Evolutionary conservation across 2,329 filamentous ascomycete genomes (phyloP).

Genomic region (Chlorencoelia australis): DNA sequence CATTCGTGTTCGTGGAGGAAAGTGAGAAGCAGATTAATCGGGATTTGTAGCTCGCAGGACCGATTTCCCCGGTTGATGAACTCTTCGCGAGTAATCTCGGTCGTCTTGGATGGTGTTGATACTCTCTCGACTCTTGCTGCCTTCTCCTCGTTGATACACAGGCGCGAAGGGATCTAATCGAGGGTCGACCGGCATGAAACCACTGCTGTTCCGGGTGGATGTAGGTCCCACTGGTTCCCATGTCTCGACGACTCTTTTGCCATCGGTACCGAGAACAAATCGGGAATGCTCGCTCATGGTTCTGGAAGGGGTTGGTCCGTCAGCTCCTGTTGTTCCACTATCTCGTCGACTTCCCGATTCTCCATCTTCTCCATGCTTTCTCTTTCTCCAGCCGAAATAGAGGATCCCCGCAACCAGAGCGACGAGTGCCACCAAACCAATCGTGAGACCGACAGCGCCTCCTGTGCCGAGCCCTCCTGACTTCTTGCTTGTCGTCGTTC

Average conservation of each 20-base stretch:
- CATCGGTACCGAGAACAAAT: constrained; percentile 27
- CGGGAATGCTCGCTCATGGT: constrained; percentile 29
- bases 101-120: constrained; percentile 54
- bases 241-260: constrained; percentile 23
- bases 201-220: constrained; percentile 35
- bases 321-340: constrained; percentile 11
- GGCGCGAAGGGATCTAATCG: constrained; percentile 51
- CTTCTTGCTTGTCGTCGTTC: constrained; percentile 13
- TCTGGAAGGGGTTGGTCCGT: constrained; percentile 19
- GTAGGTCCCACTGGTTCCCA: constrained; percentile 21
- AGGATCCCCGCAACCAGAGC: constrained; percentile 30
- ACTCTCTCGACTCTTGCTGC: constrained; percentile 53
- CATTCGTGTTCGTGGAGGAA: constrained; percentile 6
- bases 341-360: constrained; percentile 15
- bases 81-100: constrained; percentile 50
- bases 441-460: constrained; percentile 41
- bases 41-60: constrained; percentile 55
- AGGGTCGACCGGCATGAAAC: constrained; percentile 51
- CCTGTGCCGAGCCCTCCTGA: constrained; percentile 34
- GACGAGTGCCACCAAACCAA: constrained; percentile 39
- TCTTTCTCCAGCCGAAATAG: constrained; percentile 36
- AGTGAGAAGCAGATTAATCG: constrained; percentile 28
- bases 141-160: constrained; percentile 41
- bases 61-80: constrained; percentile 33
- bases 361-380: constrained; percentile 29